These are phyloP conservation scores for Rhododendron molle DNA, from an alignment of 148 eudicot genomes.

Conservation along the genomic window DNA sequence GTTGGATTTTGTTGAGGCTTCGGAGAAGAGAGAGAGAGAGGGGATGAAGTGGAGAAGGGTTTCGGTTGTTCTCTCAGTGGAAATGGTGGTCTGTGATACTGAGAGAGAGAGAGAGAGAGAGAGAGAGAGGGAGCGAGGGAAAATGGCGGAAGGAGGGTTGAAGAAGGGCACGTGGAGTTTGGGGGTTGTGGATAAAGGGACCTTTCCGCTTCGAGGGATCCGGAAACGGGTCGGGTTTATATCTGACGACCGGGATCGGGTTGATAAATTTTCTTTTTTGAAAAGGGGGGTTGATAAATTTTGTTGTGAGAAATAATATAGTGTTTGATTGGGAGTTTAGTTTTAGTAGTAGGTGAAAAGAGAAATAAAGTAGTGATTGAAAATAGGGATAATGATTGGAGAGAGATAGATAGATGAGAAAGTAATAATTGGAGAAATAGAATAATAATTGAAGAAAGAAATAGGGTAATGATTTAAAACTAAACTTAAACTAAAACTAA, in stretches of 20 bases:
- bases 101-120: background rate
- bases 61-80: background rate
- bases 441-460: no score
- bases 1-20: background rate
- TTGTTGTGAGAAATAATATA: no score
- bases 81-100: background rate
- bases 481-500: no score
- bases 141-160: slow-evolving; percentile 13
- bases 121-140: background rate
- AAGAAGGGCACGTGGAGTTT: slow-evolving; percentile 22
- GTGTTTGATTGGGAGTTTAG: no score
- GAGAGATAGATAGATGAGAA: no score
- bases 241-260: background rate
- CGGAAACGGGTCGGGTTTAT: slow-evolving; percentile 9
- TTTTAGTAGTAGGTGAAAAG: no score
- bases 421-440: no score
- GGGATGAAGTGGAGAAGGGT: slow-evolving; percentile 16
- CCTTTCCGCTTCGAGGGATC: slow-evolving; percentile 14
- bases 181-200: slow-evolving; percentile 38
- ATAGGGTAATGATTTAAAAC: no score
- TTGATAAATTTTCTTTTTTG: background rate
- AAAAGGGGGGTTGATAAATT: no score
- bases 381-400: no score
- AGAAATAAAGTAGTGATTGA: no score
- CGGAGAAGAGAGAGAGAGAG: slow-evolving; percentile 9